Evolutionary conservation across 441 rosid species (phyloP), one percentile per base, ranked within the genome.

Genomic region (Lepidium campestre): DNA sequence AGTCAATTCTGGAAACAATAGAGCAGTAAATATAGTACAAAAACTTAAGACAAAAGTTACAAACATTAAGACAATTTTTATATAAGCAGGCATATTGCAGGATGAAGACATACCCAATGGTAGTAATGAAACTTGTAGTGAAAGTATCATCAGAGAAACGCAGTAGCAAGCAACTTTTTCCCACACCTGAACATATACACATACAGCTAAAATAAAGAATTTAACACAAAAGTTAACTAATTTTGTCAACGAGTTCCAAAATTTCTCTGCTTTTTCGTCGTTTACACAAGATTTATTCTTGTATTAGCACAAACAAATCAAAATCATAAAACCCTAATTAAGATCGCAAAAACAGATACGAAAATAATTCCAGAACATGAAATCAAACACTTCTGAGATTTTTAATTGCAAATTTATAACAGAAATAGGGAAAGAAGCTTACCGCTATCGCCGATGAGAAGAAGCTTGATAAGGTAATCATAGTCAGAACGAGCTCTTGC

Each of bases 131-230:
- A 76, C 96, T 86, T 37, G 96, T 89, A 1, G 96, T 89, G 74
- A 89, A 89, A 69, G 96, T 86, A 68, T 88, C 96, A 71, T 86
- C 96, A 7, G 96, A 86, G 78, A 89, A 89, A 14, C 96, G 88
- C 64, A 89, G 74, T 34, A 89, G 78, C 75, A 89, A 77, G 61
- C 96, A 89, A 83, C 96, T 89, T 77, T 86, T 89, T 13, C 96
- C 96, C 69, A 89, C 93, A 74, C 96, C 87, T 83, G 84, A 77
- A 66, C 10, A 46, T 9, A 35, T 0, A 46, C 42, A 56, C 41
- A 44, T 36, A 46, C 49, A 49, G 12, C 66, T n/a, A 10, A 20
- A 46, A 11, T 19, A 17, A 23, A 19, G 7, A 25, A 42, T 55
- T 54, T 17, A 23, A 50, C 45, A 40, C 36, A 48, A 60, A 50